phyloP scores from a whole-genome alignment of 2,329 filamentous ascomycete genomes.

The Pleurostoma richardsiae region DNA sequence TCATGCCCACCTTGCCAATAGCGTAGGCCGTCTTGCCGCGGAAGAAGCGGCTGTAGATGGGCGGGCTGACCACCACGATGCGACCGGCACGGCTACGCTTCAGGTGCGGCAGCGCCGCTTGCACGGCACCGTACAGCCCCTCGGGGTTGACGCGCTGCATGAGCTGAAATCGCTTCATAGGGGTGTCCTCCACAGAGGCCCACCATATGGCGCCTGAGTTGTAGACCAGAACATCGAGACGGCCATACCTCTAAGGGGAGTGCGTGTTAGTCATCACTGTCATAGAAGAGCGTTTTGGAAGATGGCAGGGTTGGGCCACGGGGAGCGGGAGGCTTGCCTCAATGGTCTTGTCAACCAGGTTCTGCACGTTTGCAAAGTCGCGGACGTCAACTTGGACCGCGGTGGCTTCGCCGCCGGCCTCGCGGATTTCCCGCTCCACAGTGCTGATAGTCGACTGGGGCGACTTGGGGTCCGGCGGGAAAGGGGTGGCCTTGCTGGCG shows the following conservation, averaged over 20 bases:
- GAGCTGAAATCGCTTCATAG: slow-evolving; percentile 69
- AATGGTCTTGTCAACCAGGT: slow-evolving; percentile 54
- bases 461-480: slow-evolving; percentile 75
- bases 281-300: not conserved
- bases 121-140: slow-evolving; percentile 69
- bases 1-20: slow-evolving; percentile 75
- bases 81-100: slow-evolving; percentile 50
- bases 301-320: not conserved
- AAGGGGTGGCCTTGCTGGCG: slow-evolving; percentile 47
- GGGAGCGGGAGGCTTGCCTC: slow-evolving; percentile 19
- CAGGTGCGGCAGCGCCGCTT: slow-evolving; percentile 65
- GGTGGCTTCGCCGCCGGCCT: slow-evolving; percentile 57
- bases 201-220: slow-evolving; percentile 86
- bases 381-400: slow-evolving; percentile 69
- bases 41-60: slow-evolving; percentile 83
- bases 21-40: slow-evolving; percentile 83
- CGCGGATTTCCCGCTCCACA: slow-evolving; percentile 67
- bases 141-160: slow-evolving; percentile 74
- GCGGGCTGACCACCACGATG: slow-evolving; percentile 75
- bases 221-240: slow-evolving; percentile 72
- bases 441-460: slow-evolving; percentile 72
- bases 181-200: slow-evolving; percentile 68
- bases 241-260: slow-evolving; percentile 42
- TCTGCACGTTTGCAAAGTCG: slow-evolving; percentile 53
- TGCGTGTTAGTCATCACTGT: not conserved